Conservation (phyloP, 2,329 filamentous ascomycete genomes). For the Hysterium pulicare region DNA sequence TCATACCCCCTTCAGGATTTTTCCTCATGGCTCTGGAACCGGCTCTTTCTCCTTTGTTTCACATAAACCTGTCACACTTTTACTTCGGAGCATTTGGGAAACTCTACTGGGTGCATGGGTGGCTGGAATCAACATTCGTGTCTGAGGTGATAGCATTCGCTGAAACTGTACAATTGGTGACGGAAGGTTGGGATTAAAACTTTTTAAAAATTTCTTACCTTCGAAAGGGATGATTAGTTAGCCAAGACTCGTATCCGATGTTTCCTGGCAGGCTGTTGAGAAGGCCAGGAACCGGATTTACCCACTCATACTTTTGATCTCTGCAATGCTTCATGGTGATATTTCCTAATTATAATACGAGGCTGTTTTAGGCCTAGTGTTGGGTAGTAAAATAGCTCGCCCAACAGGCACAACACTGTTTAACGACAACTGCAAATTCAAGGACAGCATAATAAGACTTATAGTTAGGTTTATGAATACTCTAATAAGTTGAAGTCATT, state of each 20-base stretch:
- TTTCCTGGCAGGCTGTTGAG: conserved; percentile 16
- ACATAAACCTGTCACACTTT: conserved; percentile 32
- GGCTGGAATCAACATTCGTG: conserved; percentile 1
- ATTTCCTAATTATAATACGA: no score
- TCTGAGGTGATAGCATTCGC: background rate
- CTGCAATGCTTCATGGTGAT: no score
- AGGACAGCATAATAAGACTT: no score
- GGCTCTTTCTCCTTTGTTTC: conserved; percentile 18
- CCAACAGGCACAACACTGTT: no score
- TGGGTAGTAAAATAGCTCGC: no score
- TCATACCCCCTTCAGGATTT: conserved; percentile 15
- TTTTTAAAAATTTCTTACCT: conserved; percentile 14
- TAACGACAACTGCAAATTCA: no score
- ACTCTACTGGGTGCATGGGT: conserved; percentile 11
- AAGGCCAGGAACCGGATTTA: conserved; percentile 33
- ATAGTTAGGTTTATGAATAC: no score
- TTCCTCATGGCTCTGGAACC: conserved; percentile 8
- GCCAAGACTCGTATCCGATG: conserved; percentile 42
- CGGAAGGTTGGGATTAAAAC: conserved; percentile 17
- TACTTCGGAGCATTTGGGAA: conserved; percentile 18
- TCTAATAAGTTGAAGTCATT: no score
- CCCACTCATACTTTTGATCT: no score
- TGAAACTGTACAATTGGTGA: conserved; percentile 13
- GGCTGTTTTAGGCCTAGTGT: no score
- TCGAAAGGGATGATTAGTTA: conserved; percentile 37